Evolutionary conservation across 129 eudicot species (phyloP), one percentile per base, ranked within the genome.

Genomic region (Logfia minima): DNA sequence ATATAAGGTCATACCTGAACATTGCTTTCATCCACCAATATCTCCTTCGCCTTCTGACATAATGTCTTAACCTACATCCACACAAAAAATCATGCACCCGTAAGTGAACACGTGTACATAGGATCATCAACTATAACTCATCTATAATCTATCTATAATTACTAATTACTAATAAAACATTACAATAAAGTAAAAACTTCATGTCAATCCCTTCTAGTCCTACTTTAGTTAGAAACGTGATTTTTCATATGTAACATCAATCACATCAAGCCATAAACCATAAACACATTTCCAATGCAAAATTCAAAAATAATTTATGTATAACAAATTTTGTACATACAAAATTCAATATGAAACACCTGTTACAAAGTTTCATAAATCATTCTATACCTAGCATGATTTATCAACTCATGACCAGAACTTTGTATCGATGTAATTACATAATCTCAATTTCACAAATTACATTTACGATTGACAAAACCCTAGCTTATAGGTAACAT

Each of bases 31-130:
- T 86, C 86, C 91, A 80, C 86, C 77, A 88, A 83, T 62, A 84
- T 83, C 87, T 90, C 96, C 64, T 90, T 90, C 0, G 96, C 93
- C 88, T 88, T 88, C 62, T 88, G 85, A 74, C 96, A 90, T 58
- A 90, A 60, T 3, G 69, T 64, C 78, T 85, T 84, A 43, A 87
- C 94, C 94, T 86, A 58, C 80, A 79, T 52, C 75, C 10, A 5
- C 68, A 63, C 24, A 75, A 75, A 43, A 71, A 22, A 72, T 8
- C 77, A 79, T 71, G 34, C 51, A 71, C 2, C 19, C 63, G n/a
- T 8, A 35, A n/a, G 6, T 71, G 48, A 71, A 41, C n/a, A 29
- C 8, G 10, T n/a, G 14, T 41, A 10, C 48, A 9, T 41, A 39
- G 48, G 14, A 41, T 41, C 14, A 3, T 41, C 48, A 41, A 2